Conservation (phyloP, 176 grass and related monocot species). For the Tuctoria greenei region DNA sequence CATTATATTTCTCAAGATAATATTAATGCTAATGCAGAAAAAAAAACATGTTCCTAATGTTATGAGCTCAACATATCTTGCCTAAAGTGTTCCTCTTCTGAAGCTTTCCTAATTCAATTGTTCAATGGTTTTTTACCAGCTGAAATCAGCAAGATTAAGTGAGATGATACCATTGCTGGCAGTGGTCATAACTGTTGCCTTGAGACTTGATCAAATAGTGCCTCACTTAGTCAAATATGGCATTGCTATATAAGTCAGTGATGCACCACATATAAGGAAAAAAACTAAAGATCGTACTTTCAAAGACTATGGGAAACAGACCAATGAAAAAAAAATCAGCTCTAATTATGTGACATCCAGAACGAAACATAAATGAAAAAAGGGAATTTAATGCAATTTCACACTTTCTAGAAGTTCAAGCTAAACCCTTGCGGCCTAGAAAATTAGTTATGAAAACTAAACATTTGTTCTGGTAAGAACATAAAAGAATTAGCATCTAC, state of each 20-base stretch:
- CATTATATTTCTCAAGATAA: constrained; percentile 10
- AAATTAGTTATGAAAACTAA: neutral
- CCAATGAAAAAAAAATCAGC: neutral
- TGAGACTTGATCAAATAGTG: neutral
- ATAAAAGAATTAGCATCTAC: constrained; percentile 26
- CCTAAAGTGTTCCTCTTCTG: neutral
- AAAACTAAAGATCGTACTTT: constrained; percentile 16
- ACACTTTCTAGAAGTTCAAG: constrained; percentile 8
- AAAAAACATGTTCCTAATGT: constrained; percentile 11
- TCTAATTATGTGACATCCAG: neutral
- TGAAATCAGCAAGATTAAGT: constrained; percentile 13
- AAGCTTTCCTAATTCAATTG: constrained; percentile 3
- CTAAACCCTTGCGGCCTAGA: neutral
- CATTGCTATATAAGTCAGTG: neutral
- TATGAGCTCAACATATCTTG: constrained; percentile 15
- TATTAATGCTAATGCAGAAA: constrained; percentile 30
- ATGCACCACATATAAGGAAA: neutral
- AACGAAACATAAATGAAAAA: constrained; percentile 12
- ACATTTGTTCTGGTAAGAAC: neutral
- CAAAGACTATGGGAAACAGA: neutral
- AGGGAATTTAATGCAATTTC: neutral
- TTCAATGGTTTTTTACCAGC: constrained; percentile 26
- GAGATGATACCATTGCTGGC: neutral
- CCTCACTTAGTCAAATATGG: constrained; percentile 17
- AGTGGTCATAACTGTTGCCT: neutral